A percentile compares a stretch with the other conserved stretches of the same genome.
phyloP scores from a whole-genome alignment of 192 early-diverging fungal species.

The Radiomyces spectabilis region DNA sequence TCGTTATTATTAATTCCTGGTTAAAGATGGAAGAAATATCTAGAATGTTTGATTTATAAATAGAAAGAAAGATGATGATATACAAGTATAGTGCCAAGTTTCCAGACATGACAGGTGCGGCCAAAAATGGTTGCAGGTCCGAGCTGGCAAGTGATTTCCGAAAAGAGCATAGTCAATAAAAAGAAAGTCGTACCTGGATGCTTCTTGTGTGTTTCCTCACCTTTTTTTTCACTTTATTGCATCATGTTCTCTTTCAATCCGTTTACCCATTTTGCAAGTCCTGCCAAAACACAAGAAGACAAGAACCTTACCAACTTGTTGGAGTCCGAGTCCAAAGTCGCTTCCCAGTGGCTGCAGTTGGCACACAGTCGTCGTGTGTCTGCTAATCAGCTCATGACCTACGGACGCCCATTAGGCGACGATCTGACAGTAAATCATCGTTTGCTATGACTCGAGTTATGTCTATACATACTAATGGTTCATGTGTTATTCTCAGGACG shows the following conservation, averaged over 20 bases:
- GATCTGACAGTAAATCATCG: slow-evolving; percentile 20
- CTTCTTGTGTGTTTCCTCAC: not conserved
- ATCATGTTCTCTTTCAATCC: not conserved
- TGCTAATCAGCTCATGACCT: slow-evolving; percentile 14
- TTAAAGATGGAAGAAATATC: not conserved
- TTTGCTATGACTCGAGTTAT: not conserved
- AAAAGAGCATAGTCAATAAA: not conserved
- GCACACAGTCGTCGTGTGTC: slow-evolving; percentile 14
- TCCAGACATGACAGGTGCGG: not conserved
- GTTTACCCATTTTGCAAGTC: not conserved
- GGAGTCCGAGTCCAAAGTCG: slow-evolving; percentile 12
- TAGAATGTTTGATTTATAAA: not conserved
- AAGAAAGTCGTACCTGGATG: not conserved
- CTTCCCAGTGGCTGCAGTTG: slow-evolving; percentile 5
- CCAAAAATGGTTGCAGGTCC: not conserved
- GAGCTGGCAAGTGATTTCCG: not conserved
- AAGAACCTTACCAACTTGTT: slow-evolving; percentile 6
- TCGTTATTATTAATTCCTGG: too few relatives aligned
- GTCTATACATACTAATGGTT: not conserved
- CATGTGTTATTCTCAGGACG: slow-evolving; percentile 12
- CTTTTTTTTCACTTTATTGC: not conserved
- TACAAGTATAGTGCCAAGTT: too few relatives aligned
- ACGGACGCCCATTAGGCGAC: slow-evolving; percentile 23
- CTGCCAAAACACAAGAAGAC: slow-evolving; percentile 1
- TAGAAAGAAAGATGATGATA: not conserved